Evolutionary conservation across 176 grass and related monocot species (phyloP).

Genomic region (Musa itinerans): DNA sequence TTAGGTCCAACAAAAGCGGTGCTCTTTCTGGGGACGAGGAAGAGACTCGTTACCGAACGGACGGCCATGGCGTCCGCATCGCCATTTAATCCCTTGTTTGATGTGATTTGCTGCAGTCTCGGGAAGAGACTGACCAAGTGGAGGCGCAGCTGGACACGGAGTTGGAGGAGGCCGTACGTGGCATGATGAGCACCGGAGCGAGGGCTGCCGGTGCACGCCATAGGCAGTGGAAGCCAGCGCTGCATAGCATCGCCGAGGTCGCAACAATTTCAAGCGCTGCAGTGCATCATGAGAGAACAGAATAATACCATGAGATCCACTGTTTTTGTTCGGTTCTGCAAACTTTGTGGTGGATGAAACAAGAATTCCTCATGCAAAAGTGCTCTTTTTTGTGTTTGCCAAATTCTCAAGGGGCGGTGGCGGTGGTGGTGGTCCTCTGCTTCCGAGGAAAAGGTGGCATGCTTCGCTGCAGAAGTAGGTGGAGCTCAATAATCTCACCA

Average conservation of each 20-base stretch:
- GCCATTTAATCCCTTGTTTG: background rate
- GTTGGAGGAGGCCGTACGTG: background rate
- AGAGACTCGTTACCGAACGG: too few species aligned
- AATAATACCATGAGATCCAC: background rate
- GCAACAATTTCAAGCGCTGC: background rate
- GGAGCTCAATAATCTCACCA: background rate
- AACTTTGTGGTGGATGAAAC: background rate
- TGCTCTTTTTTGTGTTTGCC: background rate
- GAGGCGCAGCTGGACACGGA: background rate
- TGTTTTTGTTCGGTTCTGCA: background rate
- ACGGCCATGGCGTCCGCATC: too few species aligned
- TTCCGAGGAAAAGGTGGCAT: background rate
- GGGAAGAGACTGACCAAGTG: background rate
- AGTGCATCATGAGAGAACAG: background rate
- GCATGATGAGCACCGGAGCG: background rate
- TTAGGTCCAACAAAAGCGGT: too few species aligned
- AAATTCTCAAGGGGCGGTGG: background rate
- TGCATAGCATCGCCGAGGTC: slow-evolving; percentile 7
- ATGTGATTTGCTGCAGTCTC: background rate
- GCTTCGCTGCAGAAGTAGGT: background rate
- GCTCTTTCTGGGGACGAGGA: too few species aligned
- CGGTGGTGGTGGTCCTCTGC: background rate
- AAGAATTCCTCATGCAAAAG: background rate
- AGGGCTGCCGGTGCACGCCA: background rate
- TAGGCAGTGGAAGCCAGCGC: slow-evolving; percentile 1